Conservation (phyloP, 371 early-diverging fungal species). For the Actinomortierella wolfii region DNA sequence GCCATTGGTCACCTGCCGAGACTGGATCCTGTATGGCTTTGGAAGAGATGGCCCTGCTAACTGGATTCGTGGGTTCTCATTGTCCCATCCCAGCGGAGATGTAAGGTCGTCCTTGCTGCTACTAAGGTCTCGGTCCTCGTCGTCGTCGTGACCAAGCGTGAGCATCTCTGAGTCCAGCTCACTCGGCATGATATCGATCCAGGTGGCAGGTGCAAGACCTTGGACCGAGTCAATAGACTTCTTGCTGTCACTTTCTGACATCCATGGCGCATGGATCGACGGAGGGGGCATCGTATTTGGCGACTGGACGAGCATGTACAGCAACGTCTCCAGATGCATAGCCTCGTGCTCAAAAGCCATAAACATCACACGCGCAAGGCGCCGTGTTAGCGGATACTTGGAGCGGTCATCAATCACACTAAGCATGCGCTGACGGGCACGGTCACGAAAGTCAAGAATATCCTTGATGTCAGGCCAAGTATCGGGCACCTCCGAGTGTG, state of each 20-base stretch:
- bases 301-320: slow-evolving; percentile 87
- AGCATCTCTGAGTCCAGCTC: slow-evolving; percentile 42
- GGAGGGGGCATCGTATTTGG: slow-evolving; percentile 28
- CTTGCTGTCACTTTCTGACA: not conserved
- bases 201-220: slow-evolving; percentile 9
- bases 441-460: slow-evolving; percentile 68
- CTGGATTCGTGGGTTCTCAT: slow-evolving; percentile 69
- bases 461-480: slow-evolving; percentile 75
- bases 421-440: slow-evolving; percentile 62
- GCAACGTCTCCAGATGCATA: slow-evolving; percentile 87
- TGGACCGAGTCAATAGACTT: not conserved
- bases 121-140: slow-evolving; percentile 50
- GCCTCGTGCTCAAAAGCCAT: slow-evolving; percentile 93
- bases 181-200: slow-evolving; percentile 25
- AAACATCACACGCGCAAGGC: slow-evolving; percentile 70
- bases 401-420: slow-evolving; percentile 51
- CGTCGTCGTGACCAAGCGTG: slow-evolving; percentile 64
- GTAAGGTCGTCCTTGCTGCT: slow-evolving; percentile 18
- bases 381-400: slow-evolving; percentile 42
- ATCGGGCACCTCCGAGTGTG: slow-evolving; percentile 80
- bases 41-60: slow-evolving; percentile 27
- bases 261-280: slow-evolving; percentile 25
- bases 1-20: slow-evolving; percentile 79
- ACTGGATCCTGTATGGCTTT: slow-evolving; percentile 65
- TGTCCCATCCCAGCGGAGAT: slow-evolving; percentile 86